Conservation (phyloP, 2,329 filamentous ascomycete species). For the Scytalidium lignicola region DNA sequence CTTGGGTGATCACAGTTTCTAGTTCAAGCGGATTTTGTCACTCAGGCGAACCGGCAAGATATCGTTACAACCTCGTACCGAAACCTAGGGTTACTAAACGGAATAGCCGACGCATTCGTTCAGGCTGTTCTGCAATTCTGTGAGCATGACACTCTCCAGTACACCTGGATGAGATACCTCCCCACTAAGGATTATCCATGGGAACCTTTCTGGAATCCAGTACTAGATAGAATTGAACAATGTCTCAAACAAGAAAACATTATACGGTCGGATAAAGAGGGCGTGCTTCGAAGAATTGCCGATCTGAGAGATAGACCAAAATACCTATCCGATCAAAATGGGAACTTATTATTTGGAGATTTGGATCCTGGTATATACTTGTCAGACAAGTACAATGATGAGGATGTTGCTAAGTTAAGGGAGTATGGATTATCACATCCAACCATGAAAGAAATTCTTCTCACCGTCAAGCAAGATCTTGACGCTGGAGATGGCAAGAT, state of each 20-base stretch:
- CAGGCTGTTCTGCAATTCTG: slow-evolving; percentile 35
- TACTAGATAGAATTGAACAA: no score
- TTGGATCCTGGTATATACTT: slow-evolving; percentile 6
- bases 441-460: not conserved
- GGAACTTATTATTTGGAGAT: slow-evolving; percentile 8
- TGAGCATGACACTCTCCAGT: slow-evolving; percentile 31
- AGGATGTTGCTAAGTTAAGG: no score
- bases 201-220: no score
- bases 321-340: slow-evolving; percentile 1
- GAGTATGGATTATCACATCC: not conserved
- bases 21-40: slow-evolving; percentile 47
- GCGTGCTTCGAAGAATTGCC: no score
- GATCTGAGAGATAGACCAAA: not conserved
- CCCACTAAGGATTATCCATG: slow-evolving; percentile 21
- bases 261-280: no score
- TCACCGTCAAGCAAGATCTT: not conserved
- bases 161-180: slow-evolving; percentile 41
- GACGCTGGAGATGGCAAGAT: no score
- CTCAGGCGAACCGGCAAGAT: slow-evolving; percentile 38
- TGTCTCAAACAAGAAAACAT: no score
- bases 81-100: slow-evolving; percentile 32
- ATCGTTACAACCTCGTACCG: slow-evolving; percentile 32
- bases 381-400: not conserved
- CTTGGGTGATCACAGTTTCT: slow-evolving; percentile 31
- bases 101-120: slow-evolving; percentile 34